A percentile compares a stretch with the other conserved stretches of the same genome.
Conservation (phyloP, 306 rosid genomes). For the Fragaria ananassa region DNA sequence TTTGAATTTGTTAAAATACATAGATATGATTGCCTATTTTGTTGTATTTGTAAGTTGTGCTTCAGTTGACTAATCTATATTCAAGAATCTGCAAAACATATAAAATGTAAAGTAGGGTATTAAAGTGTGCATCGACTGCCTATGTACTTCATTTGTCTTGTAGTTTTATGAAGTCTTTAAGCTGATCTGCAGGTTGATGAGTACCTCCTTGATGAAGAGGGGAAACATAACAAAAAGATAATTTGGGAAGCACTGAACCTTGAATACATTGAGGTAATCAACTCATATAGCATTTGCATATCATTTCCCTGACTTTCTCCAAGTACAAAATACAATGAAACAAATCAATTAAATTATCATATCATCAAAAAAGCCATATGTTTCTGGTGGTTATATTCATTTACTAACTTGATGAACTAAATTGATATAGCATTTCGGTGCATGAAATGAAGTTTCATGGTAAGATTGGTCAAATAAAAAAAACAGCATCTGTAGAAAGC, state of each 20-base stretch:
- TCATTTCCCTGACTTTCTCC: background rate
- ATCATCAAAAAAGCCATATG: too few relatives aligned
- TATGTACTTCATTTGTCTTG: background rate
- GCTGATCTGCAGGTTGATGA: slow-evolving; percentile 17
- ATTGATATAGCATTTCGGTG: background rate
- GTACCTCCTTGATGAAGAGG: slow-evolving; percentile 20
- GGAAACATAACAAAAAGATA: slow-evolving; percentile 13
- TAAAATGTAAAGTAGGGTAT: background rate
- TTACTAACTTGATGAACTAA: background rate
- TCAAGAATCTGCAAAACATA: background rate
- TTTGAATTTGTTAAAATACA: background rate
- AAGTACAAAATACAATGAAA: background rate
- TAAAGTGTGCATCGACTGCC: background rate
- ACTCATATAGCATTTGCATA: background rate
- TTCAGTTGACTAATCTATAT: too few relatives aligned
- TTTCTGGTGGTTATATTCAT: background rate
- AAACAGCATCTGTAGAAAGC: background rate
- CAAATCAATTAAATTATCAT: too few relatives aligned
- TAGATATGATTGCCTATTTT: background rate
- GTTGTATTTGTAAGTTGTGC: too few relatives aligned
- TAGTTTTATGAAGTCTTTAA: background rate
- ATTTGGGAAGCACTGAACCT: slow-evolving; percentile 19
- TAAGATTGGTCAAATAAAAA: background rate
- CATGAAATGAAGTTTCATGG: background rate
- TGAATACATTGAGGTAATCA: slow-evolving; percentile 17